A percentile compares a stretch with the other conserved stretches of the same genome.
Conservation (phyloP, 768 basidiomycete species). For the Xerocomus brunneocitrinus region DNA sequence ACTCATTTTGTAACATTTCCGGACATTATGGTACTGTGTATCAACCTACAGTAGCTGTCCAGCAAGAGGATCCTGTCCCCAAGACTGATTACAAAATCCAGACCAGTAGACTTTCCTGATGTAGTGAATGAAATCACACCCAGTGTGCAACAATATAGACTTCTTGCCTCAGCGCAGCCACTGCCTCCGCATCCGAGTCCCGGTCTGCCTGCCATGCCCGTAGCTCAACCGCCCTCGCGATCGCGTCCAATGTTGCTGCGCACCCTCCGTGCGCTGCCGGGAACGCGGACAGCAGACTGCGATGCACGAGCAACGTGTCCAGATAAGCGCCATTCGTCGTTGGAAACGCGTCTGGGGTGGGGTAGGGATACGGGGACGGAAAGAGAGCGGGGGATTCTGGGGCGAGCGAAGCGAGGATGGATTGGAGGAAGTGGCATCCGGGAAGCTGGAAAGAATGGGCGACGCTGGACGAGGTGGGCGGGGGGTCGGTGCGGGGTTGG, state of each 20-base stretch:
- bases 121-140: conserved; percentile 9
- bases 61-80: too few relatives aligned
- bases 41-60: neutral
- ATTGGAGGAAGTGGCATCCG: conserved; percentile 62
- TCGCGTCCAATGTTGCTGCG: conserved; percentile 58
- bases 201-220: conserved; percentile 68
- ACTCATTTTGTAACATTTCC: neutral
- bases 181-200: conserved; percentile 67
- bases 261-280: conserved; percentile 63
- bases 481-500: conserved; percentile 12
- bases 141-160: conserved; percentile 49
- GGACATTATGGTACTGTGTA: neutral
- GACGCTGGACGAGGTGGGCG: conserved; percentile 14
- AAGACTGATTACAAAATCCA: neutral
- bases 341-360: conserved; percentile 29
- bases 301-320: conserved; percentile 74
- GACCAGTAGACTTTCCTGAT: conserved; percentile 6
- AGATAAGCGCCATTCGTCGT: conserved; percentile 74
- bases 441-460: conserved; percentile 20
- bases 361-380: conserved; percentile 31
- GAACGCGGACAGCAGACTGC: conserved; percentile 58
- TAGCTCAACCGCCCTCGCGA: conserved; percentile 59
- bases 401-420: conserved; percentile 54
- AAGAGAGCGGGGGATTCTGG: conserved; percentile 34
- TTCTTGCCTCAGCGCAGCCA: conserved; percentile 63